Evolutionary conservation across 371 early-diverging fungal genomes (phyloP).

Genomic region (Apophysomyces variabilis): DNA sequence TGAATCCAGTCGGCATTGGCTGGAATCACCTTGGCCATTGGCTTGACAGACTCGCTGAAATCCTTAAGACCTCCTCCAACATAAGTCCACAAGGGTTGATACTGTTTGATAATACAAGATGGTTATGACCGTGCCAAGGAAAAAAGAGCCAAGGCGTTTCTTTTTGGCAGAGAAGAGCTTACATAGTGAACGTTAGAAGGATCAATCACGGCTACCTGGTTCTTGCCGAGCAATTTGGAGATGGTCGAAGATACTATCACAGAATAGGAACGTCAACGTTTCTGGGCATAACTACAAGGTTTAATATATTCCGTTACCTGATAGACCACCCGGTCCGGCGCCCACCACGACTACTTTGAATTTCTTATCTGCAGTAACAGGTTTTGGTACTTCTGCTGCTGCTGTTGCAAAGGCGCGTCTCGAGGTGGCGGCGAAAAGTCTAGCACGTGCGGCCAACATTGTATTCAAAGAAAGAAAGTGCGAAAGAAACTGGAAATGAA

Average conservation of each 20-base stretch:
- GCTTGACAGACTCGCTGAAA: slow-evolving; percentile 68
- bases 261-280: no score
- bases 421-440: slow-evolving; percentile 20
- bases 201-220: slow-evolving; percentile 81
- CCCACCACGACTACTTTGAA: slow-evolving; percentile 71
- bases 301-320: slow-evolving; percentile 39
- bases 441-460: slow-evolving; percentile 33
- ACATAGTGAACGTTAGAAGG: slow-evolving; percentile 80
- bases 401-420: slow-evolving; percentile 42
- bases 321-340: slow-evolving; percentile 70
- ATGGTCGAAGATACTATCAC: slow-evolving; percentile 63
- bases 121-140: background rate
- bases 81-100: slow-evolving; percentile 91
- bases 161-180: slow-evolving; percentile 24
- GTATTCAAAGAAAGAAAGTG: slow-evolving; percentile 9
- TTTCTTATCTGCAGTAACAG: slow-evolving; percentile 37
- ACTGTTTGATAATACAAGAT: slow-evolving; percentile 38
- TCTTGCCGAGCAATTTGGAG: slow-evolving; percentile 64
- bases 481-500: slow-evolving; percentile 13
- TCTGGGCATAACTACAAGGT: no score
- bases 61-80: slow-evolving; percentile 89
- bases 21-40: slow-evolving; percentile 75
- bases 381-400: slow-evolving; percentile 27
- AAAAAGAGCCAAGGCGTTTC: no score
- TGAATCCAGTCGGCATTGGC: slow-evolving; percentile 78